Evolutionary conservation across 225 moss, liverwort and hornwort species (phyloP).

Genomic region (Sphagnum tenellum): DNA sequence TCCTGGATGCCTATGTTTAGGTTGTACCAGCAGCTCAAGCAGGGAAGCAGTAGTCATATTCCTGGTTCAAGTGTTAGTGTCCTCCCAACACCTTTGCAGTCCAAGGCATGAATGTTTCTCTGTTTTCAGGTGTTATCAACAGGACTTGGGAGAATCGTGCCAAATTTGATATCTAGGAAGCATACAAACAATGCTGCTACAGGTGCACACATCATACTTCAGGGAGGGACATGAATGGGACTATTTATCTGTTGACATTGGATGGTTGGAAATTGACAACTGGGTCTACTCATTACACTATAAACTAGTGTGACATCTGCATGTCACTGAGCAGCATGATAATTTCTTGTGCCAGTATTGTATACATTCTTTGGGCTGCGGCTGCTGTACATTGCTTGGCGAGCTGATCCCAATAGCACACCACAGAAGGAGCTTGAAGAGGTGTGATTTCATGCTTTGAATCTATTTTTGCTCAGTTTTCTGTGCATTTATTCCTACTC

Average conservation of each 20-base stretch:
- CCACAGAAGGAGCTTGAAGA: slow-evolving; percentile 98
- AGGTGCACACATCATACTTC: slow-evolving; percentile 27
- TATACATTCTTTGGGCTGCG: slow-evolving; percentile 96
- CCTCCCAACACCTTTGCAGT: background rate
- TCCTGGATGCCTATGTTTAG: background rate
- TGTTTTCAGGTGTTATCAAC: slow-evolving; percentile 73
- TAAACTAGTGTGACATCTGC: too few species aligned
- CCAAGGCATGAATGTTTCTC: background rate
- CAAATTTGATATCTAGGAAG: slow-evolving; percentile 81
- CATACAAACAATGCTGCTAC: slow-evolving; percentile 87
- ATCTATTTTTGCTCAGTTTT: background rate
- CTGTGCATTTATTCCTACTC: background rate
- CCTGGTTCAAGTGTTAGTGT: background rate
- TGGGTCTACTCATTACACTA: too few species aligned
- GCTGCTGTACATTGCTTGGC: slow-evolving; percentile 86
- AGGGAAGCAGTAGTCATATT: too few species aligned
- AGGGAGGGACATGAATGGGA: too few species aligned
- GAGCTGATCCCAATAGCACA: slow-evolving; percentile 64
- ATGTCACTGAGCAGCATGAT: too few species aligned
- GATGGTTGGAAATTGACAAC: too few species aligned
- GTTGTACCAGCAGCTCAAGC: background rate
- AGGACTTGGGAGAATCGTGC: slow-evolving; percentile 92
- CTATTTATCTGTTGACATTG: too few species aligned
- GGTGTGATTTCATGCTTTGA: slow-evolving; percentile 10
- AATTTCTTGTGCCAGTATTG: slow-evolving; percentile 46